Conservation (phyloP, 176 grass and related monocot genomes). For the Lolium multiflorum region DNA sequence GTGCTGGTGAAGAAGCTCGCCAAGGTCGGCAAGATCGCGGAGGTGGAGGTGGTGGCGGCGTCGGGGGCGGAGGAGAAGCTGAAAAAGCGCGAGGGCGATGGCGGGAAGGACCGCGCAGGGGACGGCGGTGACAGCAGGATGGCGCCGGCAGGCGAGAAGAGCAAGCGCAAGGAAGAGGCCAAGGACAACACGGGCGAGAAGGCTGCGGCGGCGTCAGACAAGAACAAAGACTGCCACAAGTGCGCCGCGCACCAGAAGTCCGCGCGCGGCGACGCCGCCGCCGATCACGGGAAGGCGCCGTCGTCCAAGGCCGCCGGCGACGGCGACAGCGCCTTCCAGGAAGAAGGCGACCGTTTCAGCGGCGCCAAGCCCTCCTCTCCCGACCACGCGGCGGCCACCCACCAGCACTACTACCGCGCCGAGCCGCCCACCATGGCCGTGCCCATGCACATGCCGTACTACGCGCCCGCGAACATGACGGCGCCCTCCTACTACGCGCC, state of each 20-base stretch:
- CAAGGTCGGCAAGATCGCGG: slow-evolving; percentile 76
- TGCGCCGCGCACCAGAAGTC: slow-evolving; percentile 26
- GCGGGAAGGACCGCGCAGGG: neutral
- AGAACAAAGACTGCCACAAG: slow-evolving; percentile 46
- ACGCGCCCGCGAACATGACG: slow-evolving; percentile 36
- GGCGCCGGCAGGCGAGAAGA: slow-evolving; percentile 23
- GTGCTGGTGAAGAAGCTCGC: slow-evolving; percentile 75
- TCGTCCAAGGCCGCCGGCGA: slow-evolving; percentile 3
- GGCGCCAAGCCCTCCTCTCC: slow-evolving; percentile 2
- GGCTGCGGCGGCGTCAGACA: slow-evolving; percentile 7
- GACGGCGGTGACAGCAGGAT: slow-evolving; percentile 18
- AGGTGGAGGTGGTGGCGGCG: slow-evolving; percentile 44
- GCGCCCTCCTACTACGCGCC: slow-evolving; percentile 56
- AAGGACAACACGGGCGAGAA: slow-evolving; percentile 28
- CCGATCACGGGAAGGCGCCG: slow-evolving; percentile 29
- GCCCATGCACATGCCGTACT: slow-evolving; percentile 56
- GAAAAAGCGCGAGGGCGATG: slow-evolving; percentile 39
- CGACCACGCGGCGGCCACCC: slow-evolving; percentile 3
- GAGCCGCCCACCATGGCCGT: slow-evolving; percentile 62
- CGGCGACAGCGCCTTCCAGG: neutral
- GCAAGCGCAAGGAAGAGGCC: slow-evolving; percentile 35
- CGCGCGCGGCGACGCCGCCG: slow-evolving; percentile 4
- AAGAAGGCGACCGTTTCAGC: neutral
- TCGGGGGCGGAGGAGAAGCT: neutral
- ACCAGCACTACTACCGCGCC: slow-evolving; percentile 53